These are phyloP conservation scores for Talaromyces sp. DNA, from an alignment of 2,329 filamentous ascomycete species.

Conservation along the genomic window DNA sequence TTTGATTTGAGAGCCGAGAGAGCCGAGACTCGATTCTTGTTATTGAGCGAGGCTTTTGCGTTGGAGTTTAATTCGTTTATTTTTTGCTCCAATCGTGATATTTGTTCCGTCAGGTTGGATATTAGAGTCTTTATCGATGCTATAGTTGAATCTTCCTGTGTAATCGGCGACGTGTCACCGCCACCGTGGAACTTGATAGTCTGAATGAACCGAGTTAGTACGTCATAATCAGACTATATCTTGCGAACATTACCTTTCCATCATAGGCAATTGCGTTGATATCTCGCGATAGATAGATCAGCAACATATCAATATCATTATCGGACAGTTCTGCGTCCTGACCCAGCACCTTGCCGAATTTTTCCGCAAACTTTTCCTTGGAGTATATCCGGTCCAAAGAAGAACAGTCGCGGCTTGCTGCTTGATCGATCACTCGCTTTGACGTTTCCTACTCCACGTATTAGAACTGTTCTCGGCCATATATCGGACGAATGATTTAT, in stretches of 20 bases:
- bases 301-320: constrained; percentile 62
- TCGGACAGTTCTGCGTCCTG: constrained; percentile 50
- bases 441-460: constrained; percentile 42
- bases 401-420: constrained; percentile 39
- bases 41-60: constrained; percentile 65
- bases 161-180: constrained; percentile 53
- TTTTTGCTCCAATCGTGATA: constrained; percentile 58
- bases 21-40: constrained; percentile 69
- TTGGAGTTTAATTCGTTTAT: constrained; percentile 46
- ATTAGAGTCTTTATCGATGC: constrained; percentile 74
- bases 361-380: constrained; percentile 57
- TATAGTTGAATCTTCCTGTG: constrained; percentile 73
- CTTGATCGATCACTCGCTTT: constrained; percentile 48
- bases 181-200: constrained; percentile 68
- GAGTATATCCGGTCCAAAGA: constrained; percentile 64
- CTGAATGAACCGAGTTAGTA: constrained; percentile 27
- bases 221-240: constrained; percentile 10
- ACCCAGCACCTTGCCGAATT: constrained; percentile 51
- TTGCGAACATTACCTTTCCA: constrained; percentile 31
- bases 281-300: constrained; percentile 65
- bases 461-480: neutral
- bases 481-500: constrained; percentile 5
- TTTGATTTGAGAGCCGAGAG: constrained; percentile 74
- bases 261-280: constrained; percentile 48
- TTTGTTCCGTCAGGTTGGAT: constrained; percentile 58